Evolutionary conservation across 345 rosid species (phyloP), one percentile per base, ranked within the genome.

Genomic region (Citrus maxima): DNA sequence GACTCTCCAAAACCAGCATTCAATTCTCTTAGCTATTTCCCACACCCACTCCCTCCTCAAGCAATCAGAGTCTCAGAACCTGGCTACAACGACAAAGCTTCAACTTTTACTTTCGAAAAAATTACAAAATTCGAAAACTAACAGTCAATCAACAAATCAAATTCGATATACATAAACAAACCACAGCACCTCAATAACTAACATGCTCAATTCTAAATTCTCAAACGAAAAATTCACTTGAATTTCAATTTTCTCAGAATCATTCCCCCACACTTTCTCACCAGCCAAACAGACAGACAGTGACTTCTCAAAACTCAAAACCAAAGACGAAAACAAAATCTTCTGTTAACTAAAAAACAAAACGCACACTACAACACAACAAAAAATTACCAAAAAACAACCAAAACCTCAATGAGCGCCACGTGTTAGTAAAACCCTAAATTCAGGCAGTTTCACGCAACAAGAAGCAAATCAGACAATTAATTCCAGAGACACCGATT

Each of bases 401-500:
- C 7, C 40, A 10, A 13, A 62, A 70, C 60, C 37, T 40, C 35
- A 14, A 13, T 32, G 51, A 54, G 56, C 13, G 68, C 21, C 67
- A 67, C 42, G 55, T 58, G 73, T 51, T 49, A 14, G 67, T n/a
- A 28, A 28, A 75, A 38, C 72, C 40, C 67, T 16, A 34, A 72
- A 69, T 68, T 46, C 40, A 24, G 64, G 28, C 24, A 68, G 72
- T 28, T 25, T 65, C 46, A 73, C 73, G 32, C 76, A 66, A 42
- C 59, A 32, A 22, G 38, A 76, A 73, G 28, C 78, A 55, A 77
- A 83, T 27, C 46, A 21, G 64, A 83, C 51, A 46, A 46, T 46
- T 22, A 40, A 70, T 73, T 82, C 55, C 67, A 25, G 76, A 72
- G 62, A 78, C 80, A 71, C 42, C 22, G 79, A 79, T 22, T 67